Conservation (phyloP, 805 yeast genomes). For the Kuraishia piskuri region DNA sequence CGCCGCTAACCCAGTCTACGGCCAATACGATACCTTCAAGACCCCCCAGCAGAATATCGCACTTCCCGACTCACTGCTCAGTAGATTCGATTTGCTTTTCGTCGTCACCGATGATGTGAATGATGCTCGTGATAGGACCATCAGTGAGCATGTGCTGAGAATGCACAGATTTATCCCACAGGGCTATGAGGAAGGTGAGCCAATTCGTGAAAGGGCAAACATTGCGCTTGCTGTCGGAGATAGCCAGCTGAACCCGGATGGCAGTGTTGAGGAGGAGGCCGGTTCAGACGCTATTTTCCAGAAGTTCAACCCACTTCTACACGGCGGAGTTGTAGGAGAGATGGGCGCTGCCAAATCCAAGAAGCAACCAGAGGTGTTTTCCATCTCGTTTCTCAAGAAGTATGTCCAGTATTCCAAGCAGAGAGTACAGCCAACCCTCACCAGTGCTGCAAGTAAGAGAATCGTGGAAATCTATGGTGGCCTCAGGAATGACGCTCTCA, state of each 20-base stretch:
- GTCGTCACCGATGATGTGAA: slow-evolving; percentile 94
- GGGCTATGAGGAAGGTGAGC: slow-evolving; percentile 89
- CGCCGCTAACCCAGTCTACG: slow-evolving; percentile 96
- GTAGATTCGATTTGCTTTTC: slow-evolving; percentile 93
- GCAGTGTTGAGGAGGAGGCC: slow-evolving; percentile 31
- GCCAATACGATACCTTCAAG: slow-evolving; percentile 92
- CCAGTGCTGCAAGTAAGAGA: slow-evolving; percentile 68
- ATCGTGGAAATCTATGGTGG: slow-evolving; percentile 76
- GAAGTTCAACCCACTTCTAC: slow-evolving; percentile 72
- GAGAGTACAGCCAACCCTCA: slow-evolving; percentile 73
- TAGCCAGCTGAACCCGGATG: slow-evolving; percentile 32
- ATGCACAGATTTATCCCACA: slow-evolving; percentile 87
- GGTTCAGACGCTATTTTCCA: slow-evolving; percentile 63
- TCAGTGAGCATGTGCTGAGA: slow-evolving; percentile 89
- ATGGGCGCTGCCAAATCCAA: slow-evolving; percentile 20
- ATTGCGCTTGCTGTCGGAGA: slow-evolving; percentile 80
- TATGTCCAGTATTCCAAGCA: slow-evolving; percentile 92
- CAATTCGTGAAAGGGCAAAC: slow-evolving; percentile 69
- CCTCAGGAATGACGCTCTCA: slow-evolving; percentile 65
- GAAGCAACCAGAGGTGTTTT: slow-evolving; percentile 41
- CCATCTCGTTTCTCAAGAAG: slow-evolving; percentile 82
- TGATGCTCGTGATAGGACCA: slow-evolving; percentile 72
- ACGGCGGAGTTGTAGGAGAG: slow-evolving; percentile 60
- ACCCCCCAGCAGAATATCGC: slow-evolving; percentile 97
- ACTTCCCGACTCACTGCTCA: slow-evolving; percentile 87